Evolutionary conservation across 129 eudicot genomes (phyloP).

Genomic region (Solidago caesia): DNA sequence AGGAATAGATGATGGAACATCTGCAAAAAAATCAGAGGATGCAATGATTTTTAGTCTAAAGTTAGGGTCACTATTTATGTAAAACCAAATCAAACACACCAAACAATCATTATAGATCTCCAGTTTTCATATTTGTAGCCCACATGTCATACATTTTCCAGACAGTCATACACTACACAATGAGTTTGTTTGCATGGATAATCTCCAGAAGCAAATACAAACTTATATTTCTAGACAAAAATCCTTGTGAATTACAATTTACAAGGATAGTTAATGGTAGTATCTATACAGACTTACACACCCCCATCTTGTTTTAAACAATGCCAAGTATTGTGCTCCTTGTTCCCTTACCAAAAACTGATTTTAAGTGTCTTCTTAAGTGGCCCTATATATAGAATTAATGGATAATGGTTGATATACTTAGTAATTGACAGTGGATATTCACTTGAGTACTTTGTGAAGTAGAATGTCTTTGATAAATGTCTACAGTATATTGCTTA

Average conservation of each 20-base stretch:
- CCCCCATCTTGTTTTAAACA: background rate
- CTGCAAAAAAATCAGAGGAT: constrained; percentile 19
- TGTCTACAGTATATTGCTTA: background rate
- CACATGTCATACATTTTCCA: no score
- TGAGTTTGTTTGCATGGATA: background rate
- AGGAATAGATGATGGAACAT: background rate
- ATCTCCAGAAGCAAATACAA: background rate
- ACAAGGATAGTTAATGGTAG: background rate
- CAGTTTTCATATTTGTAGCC: no score
- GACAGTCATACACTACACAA: background rate
- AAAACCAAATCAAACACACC: constrained; percentile 8
- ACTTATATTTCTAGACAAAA: background rate
- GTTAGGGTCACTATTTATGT: constrained; percentile 6
- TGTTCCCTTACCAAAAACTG: background rate
- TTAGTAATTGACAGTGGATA: constrained; percentile 1
- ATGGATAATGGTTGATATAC: background rate
- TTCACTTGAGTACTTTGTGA: background rate
- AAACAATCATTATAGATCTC: background rate
- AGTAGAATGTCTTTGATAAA: no score
- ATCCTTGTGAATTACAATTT: background rate
- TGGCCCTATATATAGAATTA: background rate
- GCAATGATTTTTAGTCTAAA: constrained; percentile 6
- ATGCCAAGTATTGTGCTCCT: constrained; percentile 7
- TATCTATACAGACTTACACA: background rate
- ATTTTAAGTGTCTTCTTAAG: background rate